Base-by-base conservation (phyloP, 306 rosid genomes). In the Morella rubra region DNA sequence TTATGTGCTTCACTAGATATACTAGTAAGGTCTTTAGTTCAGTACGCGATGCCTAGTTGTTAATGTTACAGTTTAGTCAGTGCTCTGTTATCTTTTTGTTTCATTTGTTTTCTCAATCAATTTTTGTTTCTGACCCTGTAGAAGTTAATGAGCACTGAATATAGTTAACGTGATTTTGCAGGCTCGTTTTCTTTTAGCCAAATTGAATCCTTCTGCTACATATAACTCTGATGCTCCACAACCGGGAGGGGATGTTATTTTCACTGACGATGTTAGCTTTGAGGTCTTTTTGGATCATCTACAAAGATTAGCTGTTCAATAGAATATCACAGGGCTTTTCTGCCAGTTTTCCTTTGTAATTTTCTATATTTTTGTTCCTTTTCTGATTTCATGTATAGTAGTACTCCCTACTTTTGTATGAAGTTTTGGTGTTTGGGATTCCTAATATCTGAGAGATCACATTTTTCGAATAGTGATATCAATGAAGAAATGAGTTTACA, bases 201-300 rank as follows among this genome's bases (percentile, higher is more conserved):
- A 89, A 82, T 84, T 95, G 85, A 92, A 95, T 69, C 99, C 97
- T 52, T 95, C 91, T 12, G 96, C 97, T 52, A 90, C 97, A 1
- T 95, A 95, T 67, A 95, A 85, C 88, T 84, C 88, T 1, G 96
- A 91, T 24, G 87, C 83, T 82, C 73, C 96, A 9, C 80, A 82
- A 71, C 90, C 93, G 0, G 99, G 99, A 68, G 97, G 97, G 56
- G 99, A 92, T 84, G 61, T 95, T 71, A 90, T 95, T 77, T 92
- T 95, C 54, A 95, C 98, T 0, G 99, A 92, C 61, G 99, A 95
- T 74, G 99, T 95, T 68, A 86, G 99, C 81, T 95, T 95, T 78
- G 97, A 95, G 82, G 97, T 95, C 70, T 95, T 95, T 88, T 81
- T 92, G 77, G 97, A 95, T 80, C 99, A 95, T 87, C 93, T 92